Percentiles rank a stretch among this genome's conserved stretches.
These are phyloP conservation scores for Solanum corneliomulleri DNA, from an alignment of 257 asterid genomes.

Conservation along the genomic window DNA sequence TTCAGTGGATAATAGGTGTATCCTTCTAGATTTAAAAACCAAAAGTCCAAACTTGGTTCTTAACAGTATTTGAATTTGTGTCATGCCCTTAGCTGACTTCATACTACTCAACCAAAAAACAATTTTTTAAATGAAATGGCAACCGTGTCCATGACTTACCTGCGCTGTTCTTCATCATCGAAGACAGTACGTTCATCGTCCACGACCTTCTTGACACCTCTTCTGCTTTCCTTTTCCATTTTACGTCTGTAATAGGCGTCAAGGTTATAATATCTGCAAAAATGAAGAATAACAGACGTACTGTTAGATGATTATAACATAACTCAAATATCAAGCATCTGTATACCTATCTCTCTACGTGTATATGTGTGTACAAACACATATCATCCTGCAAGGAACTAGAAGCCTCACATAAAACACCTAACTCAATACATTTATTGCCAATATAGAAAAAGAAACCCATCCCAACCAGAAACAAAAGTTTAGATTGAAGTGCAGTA, in stretches of 20 bases:
- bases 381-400: background rate
- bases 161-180: conserved; percentile 85
- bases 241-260: conserved; percentile 57
- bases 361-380: background rate
- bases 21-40: background rate
- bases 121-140: background rate
- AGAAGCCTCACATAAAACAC: background rate
- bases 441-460: background rate
- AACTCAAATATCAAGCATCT: background rate
- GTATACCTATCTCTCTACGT: background rate
- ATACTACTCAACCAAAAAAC: background rate
- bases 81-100: background rate
- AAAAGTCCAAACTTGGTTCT: background rate
- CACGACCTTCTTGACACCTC: conserved; percentile 39
- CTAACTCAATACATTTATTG: background rate
- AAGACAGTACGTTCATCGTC: conserved; percentile 72
- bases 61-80: background rate
- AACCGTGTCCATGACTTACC: conserved; percentile 24
- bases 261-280: conserved; percentile 72
- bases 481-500: background rate
- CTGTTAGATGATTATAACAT: background rate
- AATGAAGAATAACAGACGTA: background rate
- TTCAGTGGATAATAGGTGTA: background rate
- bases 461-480: background rate
- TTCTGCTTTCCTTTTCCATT: conserved; percentile 64